Evolutionary conservation across 257 asterid genomes (phyloP).

Genomic region (Capsicum chinense): DNA sequence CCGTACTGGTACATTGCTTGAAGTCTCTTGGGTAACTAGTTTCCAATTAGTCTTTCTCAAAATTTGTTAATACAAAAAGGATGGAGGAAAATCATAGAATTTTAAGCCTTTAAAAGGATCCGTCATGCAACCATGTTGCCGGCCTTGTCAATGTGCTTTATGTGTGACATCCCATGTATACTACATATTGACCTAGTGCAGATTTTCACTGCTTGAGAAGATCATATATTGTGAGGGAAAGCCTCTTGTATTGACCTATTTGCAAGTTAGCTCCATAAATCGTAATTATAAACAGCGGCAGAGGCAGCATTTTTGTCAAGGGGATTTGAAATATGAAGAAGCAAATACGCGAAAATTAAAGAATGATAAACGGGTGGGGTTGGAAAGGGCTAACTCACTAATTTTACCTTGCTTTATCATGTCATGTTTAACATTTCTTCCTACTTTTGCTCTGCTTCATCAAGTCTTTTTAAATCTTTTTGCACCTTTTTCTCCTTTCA

Average conservation of each 20-base stretch:
- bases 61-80: background rate
- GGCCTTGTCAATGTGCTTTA: background rate
- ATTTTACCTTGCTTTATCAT: too few relatives aligned
- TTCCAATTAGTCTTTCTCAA: background rate
- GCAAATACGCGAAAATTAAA: too few relatives aligned
- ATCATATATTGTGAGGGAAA: background rate
- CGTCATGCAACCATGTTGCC: background rate
- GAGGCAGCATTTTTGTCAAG: too few relatives aligned
- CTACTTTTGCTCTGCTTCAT: too few relatives aligned
- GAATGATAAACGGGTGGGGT: too few relatives aligned
- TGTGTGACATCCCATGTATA: background rate
- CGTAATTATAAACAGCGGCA: too few relatives aligned
- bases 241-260: too few relatives aligned
- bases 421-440: too few relatives aligned
- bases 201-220: background rate
- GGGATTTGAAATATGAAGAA: too few relatives aligned
- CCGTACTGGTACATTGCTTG: background rate
- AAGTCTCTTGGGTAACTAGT: background rate
- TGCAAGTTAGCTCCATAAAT: background rate
- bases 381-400: too few relatives aligned
- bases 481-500: too few relatives aligned
- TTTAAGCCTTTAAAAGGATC: background rate
- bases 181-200: background rate
- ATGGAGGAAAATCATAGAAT: background rate
- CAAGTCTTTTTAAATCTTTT: too few relatives aligned